Evolutionary conservation across 768 basidiomycete genomes (phyloP).

Genomic region (Suillus paluster): DNA sequence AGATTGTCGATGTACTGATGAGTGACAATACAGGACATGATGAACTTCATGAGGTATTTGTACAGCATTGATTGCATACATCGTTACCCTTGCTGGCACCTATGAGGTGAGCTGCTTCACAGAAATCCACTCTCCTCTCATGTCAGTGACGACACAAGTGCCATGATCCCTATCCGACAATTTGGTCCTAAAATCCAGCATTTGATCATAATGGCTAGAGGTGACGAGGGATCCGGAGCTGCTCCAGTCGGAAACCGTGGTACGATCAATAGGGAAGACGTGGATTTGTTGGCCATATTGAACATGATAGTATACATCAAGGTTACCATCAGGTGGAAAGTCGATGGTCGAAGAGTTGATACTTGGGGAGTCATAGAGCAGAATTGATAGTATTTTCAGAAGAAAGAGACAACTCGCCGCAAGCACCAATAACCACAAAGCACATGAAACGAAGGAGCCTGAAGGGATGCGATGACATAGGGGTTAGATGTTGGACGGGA

Average conservation of each 20-base stretch:
- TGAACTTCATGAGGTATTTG: too few species aligned
- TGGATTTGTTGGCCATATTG: background rate
- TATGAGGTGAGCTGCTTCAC: too few species aligned
- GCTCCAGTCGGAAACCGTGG: background rate
- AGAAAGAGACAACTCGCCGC: background rate
- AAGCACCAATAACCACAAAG: background rate
- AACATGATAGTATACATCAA: background rate
- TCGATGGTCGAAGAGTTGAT: background rate
- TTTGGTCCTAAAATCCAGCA: background rate
- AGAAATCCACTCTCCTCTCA: too few species aligned
- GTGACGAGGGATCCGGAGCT: background rate
- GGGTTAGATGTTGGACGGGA: background rate
- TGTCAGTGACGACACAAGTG: too few species aligned
- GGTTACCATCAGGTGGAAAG: background rate
- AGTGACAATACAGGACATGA: too few species aligned
- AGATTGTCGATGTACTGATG: too few species aligned
- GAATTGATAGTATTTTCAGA: background rate
- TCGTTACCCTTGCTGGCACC: too few species aligned
- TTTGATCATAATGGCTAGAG: background rate
- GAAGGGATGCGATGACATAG: background rate
- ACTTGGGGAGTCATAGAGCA: background rate
- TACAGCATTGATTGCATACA: too few species aligned
- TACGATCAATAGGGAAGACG: background rate
- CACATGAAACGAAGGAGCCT: background rate
- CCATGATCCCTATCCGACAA: too few species aligned